phyloP scores from a whole-genome alignment of 352 stramenopile genomes.

The Poterioochromonas sp. region DNA sequence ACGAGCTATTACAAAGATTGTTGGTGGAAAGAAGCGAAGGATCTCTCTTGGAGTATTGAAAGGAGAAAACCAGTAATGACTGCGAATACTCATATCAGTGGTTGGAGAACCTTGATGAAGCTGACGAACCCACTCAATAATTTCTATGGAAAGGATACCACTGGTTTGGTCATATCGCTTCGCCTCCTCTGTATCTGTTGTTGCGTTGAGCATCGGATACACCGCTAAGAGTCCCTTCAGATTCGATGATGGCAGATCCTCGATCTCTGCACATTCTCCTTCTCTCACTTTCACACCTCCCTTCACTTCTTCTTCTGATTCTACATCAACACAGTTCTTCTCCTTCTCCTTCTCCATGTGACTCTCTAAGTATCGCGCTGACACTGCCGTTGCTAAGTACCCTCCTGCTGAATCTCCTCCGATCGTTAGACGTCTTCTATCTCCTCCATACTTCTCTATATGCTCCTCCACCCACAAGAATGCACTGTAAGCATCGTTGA shows the following conservation, averaged over 20 bases:
- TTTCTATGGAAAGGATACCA: neutral
- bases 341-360: too few relatives aligned
- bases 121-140: neutral
- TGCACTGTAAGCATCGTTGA: neutral
- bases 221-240: neutral
- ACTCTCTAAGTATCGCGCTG: neutral
- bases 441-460: neutral
- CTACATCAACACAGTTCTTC: too few relatives aligned
- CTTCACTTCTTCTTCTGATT: too few relatives aligned
- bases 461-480: neutral
- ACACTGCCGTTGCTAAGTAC: neutral
- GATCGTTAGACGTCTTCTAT: neutral
- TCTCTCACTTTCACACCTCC: too few relatives aligned
- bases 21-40: neutral
- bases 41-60: neutral
- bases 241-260: neutral
- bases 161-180: too few relatives aligned
- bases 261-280: too few relatives aligned
- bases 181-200: neutral
- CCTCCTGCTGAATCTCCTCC: neutral
- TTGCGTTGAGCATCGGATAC: neutral
- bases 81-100: neutral
- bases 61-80: neutral
- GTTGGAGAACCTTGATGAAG: neutral
- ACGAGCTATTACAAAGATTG: neutral